Evolutionary conservation across 108 stramenopile genomes (phyloP).

Genomic region (Pseudonitzschia multistriata): DNA sequence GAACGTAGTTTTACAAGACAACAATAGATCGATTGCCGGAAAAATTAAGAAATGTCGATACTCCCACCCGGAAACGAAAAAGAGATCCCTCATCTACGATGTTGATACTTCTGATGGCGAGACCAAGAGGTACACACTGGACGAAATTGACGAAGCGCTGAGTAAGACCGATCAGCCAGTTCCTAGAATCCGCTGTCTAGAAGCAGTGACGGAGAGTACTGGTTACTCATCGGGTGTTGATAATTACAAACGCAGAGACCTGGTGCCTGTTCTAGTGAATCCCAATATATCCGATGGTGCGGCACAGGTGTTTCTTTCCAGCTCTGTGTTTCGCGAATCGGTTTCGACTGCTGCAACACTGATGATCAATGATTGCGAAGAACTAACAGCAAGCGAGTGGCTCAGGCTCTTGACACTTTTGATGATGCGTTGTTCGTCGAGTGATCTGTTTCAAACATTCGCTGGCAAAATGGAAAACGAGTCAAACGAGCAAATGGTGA

Average conservation of each 20-base stretch:
- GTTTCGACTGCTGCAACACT: constrained; percentile 53
- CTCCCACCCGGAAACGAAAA: constrained; percentile 27
- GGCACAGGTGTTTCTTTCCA: constrained; percentile 65
- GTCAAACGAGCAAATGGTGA: constrained; percentile 47
- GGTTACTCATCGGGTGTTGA: constrained; percentile 75
- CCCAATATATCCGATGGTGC: constrained; percentile 77
- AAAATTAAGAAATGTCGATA: constrained; percentile 27
- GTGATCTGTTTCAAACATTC: constrained; percentile 67
- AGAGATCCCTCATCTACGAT: constrained; percentile 52
- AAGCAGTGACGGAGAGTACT: constrained; percentile 74
- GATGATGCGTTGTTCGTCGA: constrained; percentile 74
- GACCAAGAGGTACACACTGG: constrained; percentile 52
- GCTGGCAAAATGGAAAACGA: constrained; percentile 53
- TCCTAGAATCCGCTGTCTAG: constrained; percentile 55
- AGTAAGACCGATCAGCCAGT: constrained; percentile 43
- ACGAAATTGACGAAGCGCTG: constrained; percentile 60
- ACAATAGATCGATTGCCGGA: constrained; percentile 5
- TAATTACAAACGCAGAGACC: constrained; percentile 46
- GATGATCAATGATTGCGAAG: constrained; percentile 53
- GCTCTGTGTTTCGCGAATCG: constrained; percentile 72
- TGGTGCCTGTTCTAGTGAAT: constrained; percentile 72
- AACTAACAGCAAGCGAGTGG: constrained; percentile 74
- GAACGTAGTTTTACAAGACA: constrained; percentile 26
- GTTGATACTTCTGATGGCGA: constrained; percentile 37
- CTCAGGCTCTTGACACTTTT: constrained; percentile 60